Base-by-base conservation (phyloP, 805 yeast species). In the Yarrowia sp. region DNA sequence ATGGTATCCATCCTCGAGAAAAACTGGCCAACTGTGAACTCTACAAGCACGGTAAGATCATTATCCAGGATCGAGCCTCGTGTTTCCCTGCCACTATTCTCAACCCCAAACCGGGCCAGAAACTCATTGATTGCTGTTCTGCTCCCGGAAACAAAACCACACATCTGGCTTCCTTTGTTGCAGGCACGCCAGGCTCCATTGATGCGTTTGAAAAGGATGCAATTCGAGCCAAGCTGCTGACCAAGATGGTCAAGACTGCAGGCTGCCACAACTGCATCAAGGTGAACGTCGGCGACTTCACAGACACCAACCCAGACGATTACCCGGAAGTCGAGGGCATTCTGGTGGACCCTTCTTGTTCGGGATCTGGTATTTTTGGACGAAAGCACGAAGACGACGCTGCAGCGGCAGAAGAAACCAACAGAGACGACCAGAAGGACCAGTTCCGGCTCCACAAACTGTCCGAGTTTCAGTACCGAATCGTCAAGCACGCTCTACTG, bases 131-230 rank as follows among this genome's bases (percentile, higher is more conserved):
- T 76, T 88, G 97, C 0, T 92, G 98, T 77, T 92, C 98, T 2
- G 99, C 99, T 0, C 99, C 99, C 4, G 99, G 99, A 5, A 95
- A 95, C 75, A 96, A 95, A 74, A 95, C 99, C 0, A 90, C 98
- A 0, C 98, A 93, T 76, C 77, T 88, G 22, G 97, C 97, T 0
- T 84, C 95, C 0, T 78, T 83, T 59, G 75, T 90, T 22, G 69
- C 72, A 2, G 66, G 64, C 24, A 69, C 71, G 3, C 77, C 78
- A 0, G 70, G 72, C 17, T 71, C 75, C 16, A 85, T 92, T 10
- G 81, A 81, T 69, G 99, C 99, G 0, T 95, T 92, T 76, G 99
- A 95, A 75, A 83, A 92, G 72, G 96, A 95, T 72, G 78, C 81
- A 2, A 82, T 82, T 49, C 81, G 99, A 67, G 88, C 90, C 1